Evolutionary conservation across 2,329 filamentous ascomycete species (phyloP), one percentile per base, ranked within the genome.

Genomic region (Fusarium sp.): DNA sequence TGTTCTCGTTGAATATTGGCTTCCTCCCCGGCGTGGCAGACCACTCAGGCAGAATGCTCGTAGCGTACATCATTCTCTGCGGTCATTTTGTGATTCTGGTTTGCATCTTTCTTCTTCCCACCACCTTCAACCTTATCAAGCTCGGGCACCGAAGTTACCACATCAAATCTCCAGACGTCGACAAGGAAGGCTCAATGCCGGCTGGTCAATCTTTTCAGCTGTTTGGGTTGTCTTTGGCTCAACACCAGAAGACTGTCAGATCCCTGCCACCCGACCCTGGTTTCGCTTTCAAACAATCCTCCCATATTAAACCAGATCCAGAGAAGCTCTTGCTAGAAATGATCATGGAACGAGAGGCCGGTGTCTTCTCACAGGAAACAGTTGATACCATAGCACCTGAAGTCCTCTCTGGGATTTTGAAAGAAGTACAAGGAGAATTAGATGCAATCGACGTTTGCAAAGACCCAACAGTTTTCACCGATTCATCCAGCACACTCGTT

Each of bases 11-110:
- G 13, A 20, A 68, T 9, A 45, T 65, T 0, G 54, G 54, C 0
- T 68, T 68, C 28, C 19, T 68, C 2, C 60, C 54, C 2, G 46
- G 43, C 3, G 41, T 50, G 2, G 44, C 55, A 0, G 33, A 30
- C 13, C 54, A 65, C 20, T 46, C 65, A 0, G 26, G 26, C 2
- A 65, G 40, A 8, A 65, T 68, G 6, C 40, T 65, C 3, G 15
- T 68, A 0, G 65, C 49, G 0, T 68, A 65, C 13, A 52, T 65
- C 8, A 35, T 61, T 19, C 50, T 68, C 7, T 65, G 26, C 1
- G 56, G 65, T 2, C 50, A 68, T 24, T 7, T 46, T 1, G 10
- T 5, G 2, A 33, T 68, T 3, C 33, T 68, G 2, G 1, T 33
- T 2, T 47, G 20, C 5, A 30, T 65, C 2, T 65, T 68, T 2